phyloP scores from a whole-genome alignment of 805 yeast genomes.

The Metschnikowia sp. region DNA sequence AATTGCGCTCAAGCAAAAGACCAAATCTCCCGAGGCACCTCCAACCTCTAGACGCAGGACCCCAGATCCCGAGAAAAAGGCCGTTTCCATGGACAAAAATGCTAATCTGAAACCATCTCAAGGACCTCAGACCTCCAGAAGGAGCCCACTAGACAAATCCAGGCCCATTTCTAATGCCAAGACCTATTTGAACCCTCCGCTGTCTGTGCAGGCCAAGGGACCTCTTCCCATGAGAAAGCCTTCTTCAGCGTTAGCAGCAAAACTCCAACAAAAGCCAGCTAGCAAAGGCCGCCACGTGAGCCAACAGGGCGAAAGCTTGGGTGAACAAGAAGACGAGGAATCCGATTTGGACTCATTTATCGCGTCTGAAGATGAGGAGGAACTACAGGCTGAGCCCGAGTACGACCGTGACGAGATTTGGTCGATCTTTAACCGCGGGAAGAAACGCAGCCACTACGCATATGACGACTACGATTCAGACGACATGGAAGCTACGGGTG shows the following conservation, averaged over 20 bases:
- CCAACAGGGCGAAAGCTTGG: constrained; percentile 11
- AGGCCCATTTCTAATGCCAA: background rate
- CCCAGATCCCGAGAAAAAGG: background rate
- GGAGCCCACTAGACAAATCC: no score
- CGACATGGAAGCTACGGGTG: constrained; percentile 95
- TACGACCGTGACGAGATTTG: constrained; percentile 86
- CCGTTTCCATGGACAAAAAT: background rate
- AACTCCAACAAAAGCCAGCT: constrained; percentile 16
- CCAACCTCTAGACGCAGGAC: background rate
- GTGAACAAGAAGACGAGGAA: constrained; percentile 34
- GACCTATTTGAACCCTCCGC: background rate
- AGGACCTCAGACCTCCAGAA: no score
- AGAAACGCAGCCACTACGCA: constrained; percentile 44
- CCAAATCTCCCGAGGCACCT: constrained; percentile 31
- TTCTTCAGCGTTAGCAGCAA: constrained; percentile 49
- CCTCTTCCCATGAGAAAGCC: constrained; percentile 55
- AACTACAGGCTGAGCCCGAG: constrained; percentile 34
- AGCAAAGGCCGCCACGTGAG: constrained; percentile 8
- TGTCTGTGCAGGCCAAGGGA: constrained; percentile 10
- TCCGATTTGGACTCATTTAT: constrained; percentile 52
- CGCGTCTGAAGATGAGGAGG: constrained; percentile 38
- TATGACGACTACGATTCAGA: constrained; percentile 50
- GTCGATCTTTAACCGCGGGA: constrained; percentile 74
- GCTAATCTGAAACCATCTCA: no score
- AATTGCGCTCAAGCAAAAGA: constrained; percentile 38